Evolutionary conservation across 1,284 basidiomycete genomes (phyloP).

Genomic region (Sanghuangporus baumii): DNA sequence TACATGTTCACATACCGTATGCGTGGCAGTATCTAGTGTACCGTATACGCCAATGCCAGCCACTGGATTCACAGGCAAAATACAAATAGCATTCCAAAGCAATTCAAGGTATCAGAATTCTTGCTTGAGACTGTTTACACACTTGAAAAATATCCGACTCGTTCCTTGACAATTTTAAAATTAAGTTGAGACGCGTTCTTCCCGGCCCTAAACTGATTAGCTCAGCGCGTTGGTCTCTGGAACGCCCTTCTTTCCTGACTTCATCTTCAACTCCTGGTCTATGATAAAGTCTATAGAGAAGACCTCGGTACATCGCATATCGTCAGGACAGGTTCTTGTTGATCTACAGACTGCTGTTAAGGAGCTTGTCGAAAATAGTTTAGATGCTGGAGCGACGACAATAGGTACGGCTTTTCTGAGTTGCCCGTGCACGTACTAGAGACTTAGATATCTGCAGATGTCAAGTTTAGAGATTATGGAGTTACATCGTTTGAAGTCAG

Average conservation of each 20-base stretch:
- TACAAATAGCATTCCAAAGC: no score
- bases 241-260: not conserved
- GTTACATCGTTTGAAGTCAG: slow-evolving; percentile 83
- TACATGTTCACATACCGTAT: no score
- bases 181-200: not conserved
- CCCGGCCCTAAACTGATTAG: slow-evolving; percentile 2
- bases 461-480: slow-evolving; percentile 88
- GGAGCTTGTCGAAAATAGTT: slow-evolving; percentile 93
- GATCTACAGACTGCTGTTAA: slow-evolving; percentile 94
- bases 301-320: slow-evolving; percentile 77
- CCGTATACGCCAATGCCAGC: no score
- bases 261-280: not conserved
- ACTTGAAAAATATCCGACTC: no score
- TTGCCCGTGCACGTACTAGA: not conserved
- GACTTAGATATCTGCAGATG: slow-evolving; percentile 47
- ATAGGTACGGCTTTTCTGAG: slow-evolving; percentile 57
- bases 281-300: slow-evolving; percentile 64
- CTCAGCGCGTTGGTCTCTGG: not conserved
- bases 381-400: slow-evolving; percentile 87
- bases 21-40: no score
- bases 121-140: no score
- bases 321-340: slow-evolving; percentile 92
- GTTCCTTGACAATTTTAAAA: no score
- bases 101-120: no score
- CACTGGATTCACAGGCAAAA: no score